Evolutionary conservation across 352 stramenopile species (phyloP).

Genomic region (Phytophthora podocarpi): DNA sequence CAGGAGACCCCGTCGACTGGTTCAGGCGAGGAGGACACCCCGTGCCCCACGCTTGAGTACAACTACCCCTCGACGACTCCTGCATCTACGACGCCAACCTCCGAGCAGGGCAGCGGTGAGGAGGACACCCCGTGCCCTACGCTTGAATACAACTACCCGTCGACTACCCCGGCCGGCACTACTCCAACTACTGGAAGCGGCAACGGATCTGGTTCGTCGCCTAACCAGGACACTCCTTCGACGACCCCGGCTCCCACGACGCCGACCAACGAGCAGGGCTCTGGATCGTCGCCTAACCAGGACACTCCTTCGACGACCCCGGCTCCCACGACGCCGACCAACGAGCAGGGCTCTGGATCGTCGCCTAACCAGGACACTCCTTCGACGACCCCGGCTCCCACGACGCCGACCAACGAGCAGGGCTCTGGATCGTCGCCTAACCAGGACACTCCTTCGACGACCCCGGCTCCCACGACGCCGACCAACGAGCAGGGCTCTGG

Average conservation of each 20-base stretch:
- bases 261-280: background rate
- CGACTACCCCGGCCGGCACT: background rate
- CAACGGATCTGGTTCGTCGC: conserved; percentile 5
- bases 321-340: background rate
- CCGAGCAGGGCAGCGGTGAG: background rate
- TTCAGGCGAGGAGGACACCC: background rate
- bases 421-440: conserved; percentile 3
- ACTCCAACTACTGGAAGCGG: background rate
- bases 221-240: conserved; percentile 2
- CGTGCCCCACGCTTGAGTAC: background rate
- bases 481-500: background rate
- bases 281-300: background rate
- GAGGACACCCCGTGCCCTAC: too few species aligned
- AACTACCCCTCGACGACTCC: background rate
- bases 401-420: background rate
- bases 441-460: background rate
- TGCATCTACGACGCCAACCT: background rate
- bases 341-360: background rate
- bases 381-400: background rate
- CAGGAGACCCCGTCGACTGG: conserved; percentile 2
- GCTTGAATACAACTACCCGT: too few species aligned
- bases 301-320: conserved; percentile 1
- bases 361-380: background rate
- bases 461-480: background rate
- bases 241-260: conserved; percentile 3